Evolutionary conservation across 2,329 filamentous ascomycete species (phyloP).

Genomic region (Capronia coronata): DNA sequence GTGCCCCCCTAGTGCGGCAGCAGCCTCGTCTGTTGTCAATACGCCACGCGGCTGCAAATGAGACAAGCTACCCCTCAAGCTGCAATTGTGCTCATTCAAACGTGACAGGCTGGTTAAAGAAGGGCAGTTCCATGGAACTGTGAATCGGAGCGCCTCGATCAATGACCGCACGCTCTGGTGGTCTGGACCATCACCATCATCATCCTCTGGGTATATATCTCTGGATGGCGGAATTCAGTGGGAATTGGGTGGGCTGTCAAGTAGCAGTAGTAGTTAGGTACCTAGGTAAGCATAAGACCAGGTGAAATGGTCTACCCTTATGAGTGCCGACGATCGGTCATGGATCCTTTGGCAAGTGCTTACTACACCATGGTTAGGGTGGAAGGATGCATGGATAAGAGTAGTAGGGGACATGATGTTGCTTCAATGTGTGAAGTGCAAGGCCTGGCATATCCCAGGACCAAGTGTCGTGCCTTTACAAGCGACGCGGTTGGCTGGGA

Average conservation of each 20-base stretch:
- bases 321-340: neutral
- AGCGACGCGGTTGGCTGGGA: no score
- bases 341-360: neutral
- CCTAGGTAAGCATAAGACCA: neutral
- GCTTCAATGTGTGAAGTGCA: no score
- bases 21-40: no score
- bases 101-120: neutral
- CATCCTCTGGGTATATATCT: neutral
- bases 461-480: no score
- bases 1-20: no score
- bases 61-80: no score
- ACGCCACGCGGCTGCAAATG: no score
- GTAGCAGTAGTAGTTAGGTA: neutral
- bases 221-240: neutral
- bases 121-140: neutral
- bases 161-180: neutral
- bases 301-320: neutral
- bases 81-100: no score
- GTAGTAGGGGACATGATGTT: no score
- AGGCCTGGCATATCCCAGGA: no score
- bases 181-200: neutral
- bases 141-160: neutral
- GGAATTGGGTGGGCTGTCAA: neutral
- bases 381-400: no score
- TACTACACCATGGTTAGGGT: neutral